Evolutionary conservation across 345 rosid species (phyloP).

Genomic region (Populus davidiana): DNA sequence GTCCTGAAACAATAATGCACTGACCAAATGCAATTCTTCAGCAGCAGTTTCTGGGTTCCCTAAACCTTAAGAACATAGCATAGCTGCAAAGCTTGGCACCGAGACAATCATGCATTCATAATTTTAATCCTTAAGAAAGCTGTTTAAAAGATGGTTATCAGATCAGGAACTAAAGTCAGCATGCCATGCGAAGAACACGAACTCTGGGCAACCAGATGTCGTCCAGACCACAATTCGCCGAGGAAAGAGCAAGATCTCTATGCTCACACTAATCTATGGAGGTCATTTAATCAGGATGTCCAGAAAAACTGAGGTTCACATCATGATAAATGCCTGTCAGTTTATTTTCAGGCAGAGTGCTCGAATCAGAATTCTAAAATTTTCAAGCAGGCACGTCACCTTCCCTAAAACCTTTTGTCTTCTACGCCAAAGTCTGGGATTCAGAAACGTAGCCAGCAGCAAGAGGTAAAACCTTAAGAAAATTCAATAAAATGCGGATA

Average conservation of each 20-base stretch:
- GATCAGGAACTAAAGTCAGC: not conserved
- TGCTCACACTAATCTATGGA: not conserved
- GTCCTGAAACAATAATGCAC: no score
- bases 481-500: slow-evolving; percentile 52
- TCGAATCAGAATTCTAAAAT: not conserved
- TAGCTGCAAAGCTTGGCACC: not conserved
- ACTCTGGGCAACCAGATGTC: not conserved
- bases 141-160: not conserved
- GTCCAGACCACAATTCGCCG: not conserved
- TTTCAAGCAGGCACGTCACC: slow-evolving; percentile 47
- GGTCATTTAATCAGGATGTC: not conserved
- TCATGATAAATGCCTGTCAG: not conserved
- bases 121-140: not conserved
- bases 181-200: not conserved
- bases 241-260: not conserved
- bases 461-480: slow-evolving; percentile 67
- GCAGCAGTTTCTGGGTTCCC: not conserved
- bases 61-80: not conserved
- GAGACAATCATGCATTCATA: not conserved
- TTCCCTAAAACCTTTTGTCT: slow-evolving; percentile 58
- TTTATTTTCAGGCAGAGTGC: not conserved
- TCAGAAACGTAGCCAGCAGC: slow-evolving; percentile 72
- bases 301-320: not conserved
- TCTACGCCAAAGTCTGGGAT: slow-evolving; percentile 60
- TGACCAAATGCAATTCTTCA: not conserved